Base-by-base conservation (phyloP, 495 filamentous ascomycete species). In the Ramalina intermedia region DNA sequence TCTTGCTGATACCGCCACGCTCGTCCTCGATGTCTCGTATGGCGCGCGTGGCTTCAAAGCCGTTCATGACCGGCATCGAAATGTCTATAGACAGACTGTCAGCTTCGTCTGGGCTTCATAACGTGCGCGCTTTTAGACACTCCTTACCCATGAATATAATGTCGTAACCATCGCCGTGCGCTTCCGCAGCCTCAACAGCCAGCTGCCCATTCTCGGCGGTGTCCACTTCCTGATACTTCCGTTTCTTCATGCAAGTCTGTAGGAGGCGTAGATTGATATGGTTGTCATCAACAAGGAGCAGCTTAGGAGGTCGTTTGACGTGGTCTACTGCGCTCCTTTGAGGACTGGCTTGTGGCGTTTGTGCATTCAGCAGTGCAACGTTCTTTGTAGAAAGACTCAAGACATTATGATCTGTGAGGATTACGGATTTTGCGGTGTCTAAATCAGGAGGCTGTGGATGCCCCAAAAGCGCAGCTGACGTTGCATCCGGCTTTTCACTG, bases 211-310 rank as follows among this genome's bases (percentile, higher is more conserved):
- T 73, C 48, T 70, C 67, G 3, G 73, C 75, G 0, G 68, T 63
- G n/a, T 61, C 58, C 5, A 76, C 52, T 4, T 54, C 55, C 1
- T 55, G 43, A 39, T 73, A 59, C 4, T 64, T 55, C 3, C 73
- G 65, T 44, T 70, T 75, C 29, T 66, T 68, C 68, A 84, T 72
- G 50, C 79, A 79, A 0, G 77, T 77, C 37, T 75, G 63, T 41
- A 85, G 72, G 0, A 85, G 65, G n/a, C 75, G 79, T 33, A 85
- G 72, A 53, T 87, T 87, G 55, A 87, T 85, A 3, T 70, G 66
- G 58, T 87, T 87, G 55, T 87, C 83, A 50, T 87, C 83, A 0
- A 86, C 82, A 0, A 85, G 71, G 1, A 86, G 70, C 5, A 85
- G 66, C 21, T 62, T 61, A 6, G 55, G 53, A 37, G 58, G 43